These are phyloP conservation scores for Vittaforma corneae DNA, from an alignment of 371 early-diverging fungal genomes.

Conservation along the genomic window DNA sequence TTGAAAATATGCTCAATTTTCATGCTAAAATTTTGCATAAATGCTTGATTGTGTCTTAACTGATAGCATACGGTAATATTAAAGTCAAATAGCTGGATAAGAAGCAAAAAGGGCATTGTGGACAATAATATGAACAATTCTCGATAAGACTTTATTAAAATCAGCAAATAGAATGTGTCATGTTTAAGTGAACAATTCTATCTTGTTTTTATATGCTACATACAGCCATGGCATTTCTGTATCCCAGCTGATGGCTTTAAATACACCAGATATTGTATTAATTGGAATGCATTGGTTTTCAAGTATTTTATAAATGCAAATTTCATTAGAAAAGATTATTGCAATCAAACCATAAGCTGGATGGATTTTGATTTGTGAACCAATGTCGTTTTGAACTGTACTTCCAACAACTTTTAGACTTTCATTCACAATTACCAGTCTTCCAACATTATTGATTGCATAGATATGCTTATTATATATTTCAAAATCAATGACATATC, in stretches of 20 bases:
- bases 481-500: slow-evolving; percentile 17
- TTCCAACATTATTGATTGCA: slow-evolving; percentile 15
- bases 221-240: slow-evolving; percentile 9
- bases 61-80: no score
- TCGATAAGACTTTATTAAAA: no score
- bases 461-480: background rate
- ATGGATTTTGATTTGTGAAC: background rate
- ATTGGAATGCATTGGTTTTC: background rate
- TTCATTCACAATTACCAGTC: background rate
- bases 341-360: slow-evolving; percentile 2
- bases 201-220: slow-evolving; percentile 2
- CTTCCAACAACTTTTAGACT: background rate
- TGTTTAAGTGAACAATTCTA: slow-evolving; percentile 7
- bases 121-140: no score
- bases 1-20: slow-evolving; percentile 1
- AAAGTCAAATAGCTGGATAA: no score
- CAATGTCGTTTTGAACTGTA: background rate
- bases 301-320: slow-evolving; percentile 9
- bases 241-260: slow-evolving; percentile 8
- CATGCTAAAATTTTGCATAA: background rate
- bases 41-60: background rate
- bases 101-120: no score
- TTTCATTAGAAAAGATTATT: background rate
- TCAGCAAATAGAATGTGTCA: no score
- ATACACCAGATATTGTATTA: background rate